A percentile compares a stretch with the other conserved stretches of the same genome.
phyloP scores from a whole-genome alignment of 1,284 basidiomycete species.

The Volvariella volvacea region DNA sequence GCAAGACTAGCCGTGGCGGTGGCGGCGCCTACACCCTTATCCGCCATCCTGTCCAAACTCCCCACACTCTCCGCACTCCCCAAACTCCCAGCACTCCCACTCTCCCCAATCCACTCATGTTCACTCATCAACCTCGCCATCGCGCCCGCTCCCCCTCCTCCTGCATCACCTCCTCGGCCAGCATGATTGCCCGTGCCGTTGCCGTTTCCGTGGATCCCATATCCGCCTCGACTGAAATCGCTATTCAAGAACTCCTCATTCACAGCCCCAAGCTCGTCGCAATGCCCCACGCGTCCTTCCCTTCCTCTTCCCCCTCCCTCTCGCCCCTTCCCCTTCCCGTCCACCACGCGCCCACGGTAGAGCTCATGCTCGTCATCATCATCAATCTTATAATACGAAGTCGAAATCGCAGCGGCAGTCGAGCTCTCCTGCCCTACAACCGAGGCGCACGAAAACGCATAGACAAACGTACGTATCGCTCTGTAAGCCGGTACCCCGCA shows the following conservation, averaged over 20 bases:
- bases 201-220: conserved; percentile 6
- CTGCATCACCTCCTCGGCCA: background rate
- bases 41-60: no score
- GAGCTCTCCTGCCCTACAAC: conserved; percentile 5
- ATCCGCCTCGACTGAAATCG: background rate
- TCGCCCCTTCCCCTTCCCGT: no score
- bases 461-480: conserved; percentile 57
- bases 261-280: no score
- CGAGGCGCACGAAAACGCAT: conserved; percentile 25
- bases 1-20: no score
- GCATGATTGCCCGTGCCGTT: background rate
- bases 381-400: background rate
- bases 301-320: no score
- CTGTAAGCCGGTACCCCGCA: conserved; percentile 74
- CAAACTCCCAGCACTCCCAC: conserved; percentile 6
- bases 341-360: no score
- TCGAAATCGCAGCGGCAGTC: background rate
- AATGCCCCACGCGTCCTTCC: no score
- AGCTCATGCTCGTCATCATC: background rate
- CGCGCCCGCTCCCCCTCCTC: conserved; percentile 8
- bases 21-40: no score
- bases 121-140: background rate
- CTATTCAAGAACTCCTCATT: no score
- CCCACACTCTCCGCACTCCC: no score
- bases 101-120: conserved; percentile 10